Evolutionary conservation across 805 yeast species (phyloP).

Genomic region (Wickerhamomyces canadensis): DNA sequence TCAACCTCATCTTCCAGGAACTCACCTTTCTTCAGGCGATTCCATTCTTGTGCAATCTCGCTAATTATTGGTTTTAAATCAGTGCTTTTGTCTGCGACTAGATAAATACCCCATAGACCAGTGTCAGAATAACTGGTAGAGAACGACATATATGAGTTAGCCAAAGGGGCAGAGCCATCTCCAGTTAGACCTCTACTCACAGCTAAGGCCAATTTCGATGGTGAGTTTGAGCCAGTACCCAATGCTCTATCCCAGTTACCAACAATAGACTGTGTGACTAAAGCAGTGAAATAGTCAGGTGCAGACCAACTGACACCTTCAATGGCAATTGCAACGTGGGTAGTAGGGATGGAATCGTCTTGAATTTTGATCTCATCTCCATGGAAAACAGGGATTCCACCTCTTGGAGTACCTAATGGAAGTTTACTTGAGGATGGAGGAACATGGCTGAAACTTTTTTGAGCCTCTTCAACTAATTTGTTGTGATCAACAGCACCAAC

Average conservation of each 20-base stretch:
- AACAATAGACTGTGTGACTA: slow-evolving; percentile 93
- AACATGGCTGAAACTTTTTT: slow-evolving; percentile 69
- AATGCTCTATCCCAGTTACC: slow-evolving; percentile 97
- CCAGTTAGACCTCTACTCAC: slow-evolving; percentile 53
- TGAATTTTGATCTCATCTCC: slow-evolving; percentile 84
- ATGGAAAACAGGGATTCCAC: slow-evolving; percentile 68
- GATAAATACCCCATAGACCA: slow-evolving; percentile 95
- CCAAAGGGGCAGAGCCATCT: slow-evolving; percentile 57
- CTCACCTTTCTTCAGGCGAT: slow-evolving; percentile 70
- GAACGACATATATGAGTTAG: slow-evolving; percentile 94
- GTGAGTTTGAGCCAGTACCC: slow-evolving; percentile 78
- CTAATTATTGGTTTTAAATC: slow-evolving; percentile 63
- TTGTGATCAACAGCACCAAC: slow-evolving; percentile 92
- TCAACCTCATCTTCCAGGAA: slow-evolving; percentile 82
- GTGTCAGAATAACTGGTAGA: slow-evolving; percentile 96
- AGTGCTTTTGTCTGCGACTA: slow-evolving; percentile 67
- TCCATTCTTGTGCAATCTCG: slow-evolving; percentile 84
- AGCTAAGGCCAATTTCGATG: slow-evolving; percentile 73
- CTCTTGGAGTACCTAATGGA: slow-evolving; percentile 63
- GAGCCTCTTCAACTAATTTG: slow-evolving; percentile 71
- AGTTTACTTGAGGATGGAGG: slow-evolving; percentile 46
- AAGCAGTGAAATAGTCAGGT: slow-evolving; percentile 90
- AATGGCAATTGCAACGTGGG: slow-evolving; percentile 91
- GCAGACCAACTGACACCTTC: slow-evolving; percentile 98
- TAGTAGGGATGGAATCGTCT: slow-evolving; percentile 78